Conservation (phyloP, 805 yeast species). For the Cyberlindnera samutprakarnensis region DNA sequence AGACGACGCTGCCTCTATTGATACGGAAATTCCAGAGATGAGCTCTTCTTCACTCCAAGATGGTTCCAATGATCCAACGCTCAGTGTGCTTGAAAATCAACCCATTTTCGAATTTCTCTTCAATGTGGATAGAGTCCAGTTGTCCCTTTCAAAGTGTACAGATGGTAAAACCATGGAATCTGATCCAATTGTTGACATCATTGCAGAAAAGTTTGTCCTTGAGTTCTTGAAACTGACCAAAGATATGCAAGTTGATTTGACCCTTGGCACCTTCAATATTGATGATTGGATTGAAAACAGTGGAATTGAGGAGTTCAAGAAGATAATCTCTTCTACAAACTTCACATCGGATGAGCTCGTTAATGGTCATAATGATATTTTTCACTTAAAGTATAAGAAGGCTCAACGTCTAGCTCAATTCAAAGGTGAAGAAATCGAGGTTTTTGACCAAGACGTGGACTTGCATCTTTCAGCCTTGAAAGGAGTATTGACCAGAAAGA, state of each 20-base stretch:
- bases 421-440: constrained; percentile 48
- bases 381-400: constrained; percentile 52
- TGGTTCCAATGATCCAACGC: background rate
- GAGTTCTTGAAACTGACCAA: constrained; percentile 50
- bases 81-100: constrained; percentile 31
- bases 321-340: constrained; percentile 59
- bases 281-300: constrained; percentile 68
- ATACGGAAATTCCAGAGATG: background rate
- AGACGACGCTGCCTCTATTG: constrained; percentile 5
- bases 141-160: constrained; percentile 62
- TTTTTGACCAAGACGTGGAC: constrained; percentile 69
- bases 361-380: constrained; percentile 38
- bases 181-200: constrained; percentile 62
- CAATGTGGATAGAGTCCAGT: constrained; percentile 52
- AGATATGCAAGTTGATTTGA: constrained; percentile 59
- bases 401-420: constrained; percentile 51
- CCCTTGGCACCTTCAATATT: constrained; percentile 57
- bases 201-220: constrained; percentile 58
- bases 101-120: constrained; percentile 67
- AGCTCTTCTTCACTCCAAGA: background rate
- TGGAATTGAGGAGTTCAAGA: constrained; percentile 55
- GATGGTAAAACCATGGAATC: constrained; percentile 53
- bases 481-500: constrained; percentile 67
- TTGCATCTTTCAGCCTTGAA: constrained; percentile 73
- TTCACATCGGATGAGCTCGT: constrained; percentile 31